Evolutionary conservation across 805 yeast genomes (phyloP).

Genomic region (Kuraishia piskuri): DNA sequence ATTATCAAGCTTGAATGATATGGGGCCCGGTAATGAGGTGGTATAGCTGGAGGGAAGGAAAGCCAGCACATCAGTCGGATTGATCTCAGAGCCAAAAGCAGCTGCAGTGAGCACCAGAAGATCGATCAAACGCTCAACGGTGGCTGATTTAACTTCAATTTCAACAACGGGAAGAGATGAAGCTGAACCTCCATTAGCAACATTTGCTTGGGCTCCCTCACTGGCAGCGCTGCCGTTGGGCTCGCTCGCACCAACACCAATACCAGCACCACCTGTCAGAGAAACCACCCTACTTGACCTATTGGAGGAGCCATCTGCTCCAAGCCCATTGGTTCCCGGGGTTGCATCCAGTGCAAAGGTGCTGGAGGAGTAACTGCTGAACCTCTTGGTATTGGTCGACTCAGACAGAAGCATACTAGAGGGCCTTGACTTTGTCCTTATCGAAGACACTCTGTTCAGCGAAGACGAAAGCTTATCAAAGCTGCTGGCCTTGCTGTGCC

Average conservation of each 20-base stretch:
- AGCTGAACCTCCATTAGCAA: not conserved
- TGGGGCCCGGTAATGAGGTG: slow-evolving; percentile 10
- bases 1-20: slow-evolving; percentile 47
- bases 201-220: not conserved
- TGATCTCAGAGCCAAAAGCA: slow-evolving; percentile 39
- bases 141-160: slow-evolving; percentile 46
- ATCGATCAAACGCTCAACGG: slow-evolving; percentile 71
- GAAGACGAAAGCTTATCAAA: slow-evolving; percentile 2
- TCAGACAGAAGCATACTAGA: slow-evolving; percentile 24
- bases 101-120: slow-evolving; percentile 65
- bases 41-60: slow-evolving; percentile 22
- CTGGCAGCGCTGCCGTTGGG: not conserved
- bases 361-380: slow-evolving; percentile 24
- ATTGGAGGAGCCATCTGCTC: not conserved
- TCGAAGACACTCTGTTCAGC: not conserved
- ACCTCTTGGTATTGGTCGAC: slow-evolving; percentile 19
- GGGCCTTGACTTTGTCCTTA: slow-evolving; percentile 16
- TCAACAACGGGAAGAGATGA: slow-evolving; percentile 9
- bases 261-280: not conserved
- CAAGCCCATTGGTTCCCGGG: not conserved
- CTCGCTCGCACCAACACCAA: not conserved
- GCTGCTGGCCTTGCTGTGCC: not conserved
- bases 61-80: slow-evolving; percentile 31
- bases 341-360: slow-evolving; percentile 23
- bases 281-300: not conserved